Percentiles rank a stretch among this genome's conserved stretches.
phyloP scores from a whole-genome alignment of 345 rosid species.

The Euphorbia lathyris region DNA sequence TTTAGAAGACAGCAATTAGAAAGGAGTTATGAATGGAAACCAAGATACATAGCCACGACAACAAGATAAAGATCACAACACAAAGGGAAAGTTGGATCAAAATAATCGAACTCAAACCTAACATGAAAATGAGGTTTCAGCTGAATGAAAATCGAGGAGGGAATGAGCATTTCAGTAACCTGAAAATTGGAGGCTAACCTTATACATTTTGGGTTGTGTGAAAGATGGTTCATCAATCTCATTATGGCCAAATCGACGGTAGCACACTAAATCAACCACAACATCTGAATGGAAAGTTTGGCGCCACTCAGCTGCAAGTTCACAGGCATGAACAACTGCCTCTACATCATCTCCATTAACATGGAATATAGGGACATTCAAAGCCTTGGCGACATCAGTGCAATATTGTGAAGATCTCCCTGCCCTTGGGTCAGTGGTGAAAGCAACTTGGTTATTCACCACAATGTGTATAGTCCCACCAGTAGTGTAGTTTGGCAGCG shows the following conservation, averaged over 20 bases:
- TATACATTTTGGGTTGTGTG: conserved; percentile 80
- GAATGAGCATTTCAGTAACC: neutral
- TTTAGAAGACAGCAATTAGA: conserved; percentile 7
- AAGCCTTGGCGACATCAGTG: conserved; percentile 84
- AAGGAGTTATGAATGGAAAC: neutral
- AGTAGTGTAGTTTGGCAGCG: conserved; percentile 75
- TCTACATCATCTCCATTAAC: conserved; percentile 80
- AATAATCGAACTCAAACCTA: neutral
- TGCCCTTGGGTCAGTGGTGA: conserved; percentile 72
- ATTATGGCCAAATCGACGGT: conserved; percentile 79
- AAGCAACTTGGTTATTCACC: conserved; percentile 85
- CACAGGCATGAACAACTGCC: conserved; percentile 73
- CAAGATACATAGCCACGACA: neutral
- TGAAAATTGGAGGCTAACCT: conserved; percentile 40
- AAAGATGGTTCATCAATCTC: conserved; percentile 83
- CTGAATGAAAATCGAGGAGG: neutral
- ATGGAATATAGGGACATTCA: conserved; percentile 76
- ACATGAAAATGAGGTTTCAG: conserved; percentile 2
- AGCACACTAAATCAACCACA: conserved; percentile 75
- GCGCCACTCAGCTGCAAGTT: conserved; percentile 92
- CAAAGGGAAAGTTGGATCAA: neutral
- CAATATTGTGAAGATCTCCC: conserved; percentile 87
- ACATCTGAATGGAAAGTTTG: conserved; percentile 84
- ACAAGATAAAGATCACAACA: neutral
- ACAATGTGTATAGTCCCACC: conserved; percentile 87